Evolutionary conservation across 2,329 filamentous ascomycete genomes (phyloP).

Genomic region (Scopulariopsis brevicaulis): DNA sequence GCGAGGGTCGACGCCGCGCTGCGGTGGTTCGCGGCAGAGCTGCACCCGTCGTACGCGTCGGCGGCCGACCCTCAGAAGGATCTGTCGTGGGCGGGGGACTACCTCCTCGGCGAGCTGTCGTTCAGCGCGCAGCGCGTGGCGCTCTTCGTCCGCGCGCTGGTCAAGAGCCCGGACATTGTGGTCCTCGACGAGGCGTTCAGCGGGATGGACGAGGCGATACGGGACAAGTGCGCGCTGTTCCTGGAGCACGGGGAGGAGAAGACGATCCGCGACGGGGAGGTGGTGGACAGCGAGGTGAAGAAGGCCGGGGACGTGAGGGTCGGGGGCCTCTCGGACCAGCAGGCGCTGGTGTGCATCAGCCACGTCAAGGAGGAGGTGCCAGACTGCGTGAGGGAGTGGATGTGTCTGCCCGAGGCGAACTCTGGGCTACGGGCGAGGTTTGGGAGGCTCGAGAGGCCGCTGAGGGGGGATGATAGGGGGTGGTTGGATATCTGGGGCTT

Average conservation of each 20-base stretch:
- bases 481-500: slow-evolving; percentile 58
- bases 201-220: slow-evolving; percentile 67
- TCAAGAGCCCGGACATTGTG: slow-evolving; percentile 72
- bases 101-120: slow-evolving; percentile 60
- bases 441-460: slow-evolving; percentile 49
- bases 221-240: slow-evolving; percentile 82
- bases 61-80: slow-evolving; percentile 6
- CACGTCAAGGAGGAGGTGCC: slow-evolving; percentile 89
- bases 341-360: slow-evolving; percentile 85
- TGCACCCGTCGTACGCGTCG: slow-evolving; percentile 43
- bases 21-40: slow-evolving; percentile 65
- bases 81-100: slow-evolving; percentile 51
- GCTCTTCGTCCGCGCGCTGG: slow-evolving; percentile 70
- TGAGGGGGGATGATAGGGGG: slow-evolving; percentile 41
- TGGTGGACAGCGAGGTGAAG: slow-evolving; percentile 34
- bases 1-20: slow-evolving; percentile 58
- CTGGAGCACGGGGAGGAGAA: slow-evolving; percentile 53
- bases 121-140: slow-evolving; percentile 78
- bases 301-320: slow-evolving; percentile 36
- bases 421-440: slow-evolving; percentile 49
- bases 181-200: slow-evolving; percentile 84
- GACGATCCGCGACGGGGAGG: slow-evolving; percentile 20
- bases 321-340: slow-evolving; percentile 51
- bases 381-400: slow-evolving; percentile 68
- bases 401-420: slow-evolving; percentile 72